Percentiles rank a stretch among this genome's conserved stretches.
phyloP scores from a whole-genome alignment of 768 basidiomycete genomes.

The Rhodotorula paludigena region DNA sequence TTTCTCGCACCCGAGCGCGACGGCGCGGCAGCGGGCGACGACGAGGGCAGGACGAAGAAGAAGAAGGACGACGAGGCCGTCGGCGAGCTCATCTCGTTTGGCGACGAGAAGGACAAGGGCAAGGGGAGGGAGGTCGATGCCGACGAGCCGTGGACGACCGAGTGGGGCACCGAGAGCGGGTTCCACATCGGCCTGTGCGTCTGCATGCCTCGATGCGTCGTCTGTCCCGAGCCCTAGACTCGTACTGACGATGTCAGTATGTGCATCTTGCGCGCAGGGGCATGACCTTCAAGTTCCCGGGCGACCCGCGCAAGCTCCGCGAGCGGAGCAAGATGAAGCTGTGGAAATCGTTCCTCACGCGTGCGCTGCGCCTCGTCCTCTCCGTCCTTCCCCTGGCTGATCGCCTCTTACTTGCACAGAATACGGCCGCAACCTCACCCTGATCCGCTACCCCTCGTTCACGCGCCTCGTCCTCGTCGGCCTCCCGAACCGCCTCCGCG shows the following conservation, averaged over 20 bases:
- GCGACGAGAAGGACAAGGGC: slow-evolving; percentile 37
- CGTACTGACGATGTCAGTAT: neutral
- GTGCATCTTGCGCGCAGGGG: neutral
- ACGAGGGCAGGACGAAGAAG: neutral
- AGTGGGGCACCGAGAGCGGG: slow-evolving; percentile 45
- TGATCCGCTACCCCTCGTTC: slow-evolving; percentile 91
- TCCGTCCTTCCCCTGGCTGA: slow-evolving; percentile 2
- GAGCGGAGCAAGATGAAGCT: slow-evolving; percentile 93
- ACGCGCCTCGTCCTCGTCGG: slow-evolving; percentile 97
- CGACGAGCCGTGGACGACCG: slow-evolving; percentile 48
- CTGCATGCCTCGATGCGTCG: neutral
- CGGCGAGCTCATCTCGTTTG: slow-evolving; percentile 42
- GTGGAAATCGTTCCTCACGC: slow-evolving; percentile 79
- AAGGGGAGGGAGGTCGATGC: slow-evolving; percentile 43
- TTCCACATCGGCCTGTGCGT: slow-evolving; percentile 32
- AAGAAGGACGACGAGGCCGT: slow-evolving; percentile 18
- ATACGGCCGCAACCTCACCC: slow-evolving; percentile 90
- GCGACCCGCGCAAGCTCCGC: slow-evolving; percentile 85
- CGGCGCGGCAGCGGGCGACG: slow-evolving; percentile 8
- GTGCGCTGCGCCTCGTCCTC: slow-evolving; percentile 51
- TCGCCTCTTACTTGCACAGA: slow-evolving; percentile 51
- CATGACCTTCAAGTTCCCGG: slow-evolving; percentile 71
- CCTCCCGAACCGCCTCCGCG: slow-evolving; percentile 84
- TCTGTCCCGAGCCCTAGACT: neutral
- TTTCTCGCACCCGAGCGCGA: slow-evolving; percentile 32